Conservation (phyloP, 352 stramenopile species). For the Pythium coloratum region DNA sequence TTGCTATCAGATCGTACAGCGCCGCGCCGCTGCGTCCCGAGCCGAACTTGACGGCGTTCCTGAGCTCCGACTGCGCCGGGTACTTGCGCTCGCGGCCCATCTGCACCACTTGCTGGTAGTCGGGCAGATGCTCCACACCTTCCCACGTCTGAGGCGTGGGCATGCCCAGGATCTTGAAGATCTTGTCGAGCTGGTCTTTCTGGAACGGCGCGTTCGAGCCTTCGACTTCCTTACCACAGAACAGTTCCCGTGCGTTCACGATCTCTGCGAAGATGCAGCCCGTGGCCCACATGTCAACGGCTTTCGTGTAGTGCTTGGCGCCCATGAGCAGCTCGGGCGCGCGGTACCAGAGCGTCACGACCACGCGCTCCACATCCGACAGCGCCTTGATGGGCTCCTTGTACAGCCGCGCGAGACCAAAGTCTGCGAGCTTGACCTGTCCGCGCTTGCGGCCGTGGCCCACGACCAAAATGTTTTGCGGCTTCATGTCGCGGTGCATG, state of each 20-base stretch:
- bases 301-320: constrained; percentile 91
- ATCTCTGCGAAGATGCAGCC: constrained; percentile 96
- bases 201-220: constrained; percentile 88
- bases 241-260: constrained; percentile 85
- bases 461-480: constrained; percentile 93
- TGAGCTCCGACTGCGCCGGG: constrained; percentile 75
- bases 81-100: constrained; percentile 88
- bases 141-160: constrained; percentile 83
- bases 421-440: constrained; percentile 87
- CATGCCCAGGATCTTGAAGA: constrained; percentile 90
- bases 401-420: constrained; percentile 86
- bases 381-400: constrained; percentile 88
- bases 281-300: constrained; percentile 96
- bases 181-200: constrained; percentile 90
- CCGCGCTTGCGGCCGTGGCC: constrained; percentile 78
- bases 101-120: constrained; percentile 82
- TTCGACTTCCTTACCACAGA: constrained; percentile 87
- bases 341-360: constrained; percentile 97
- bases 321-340: constrained; percentile 94
- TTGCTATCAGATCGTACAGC: constrained; percentile 74
- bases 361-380: constrained; percentile 87
- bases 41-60: constrained; percentile 86
- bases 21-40: constrained; percentile 64
- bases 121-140: constrained; percentile 77
- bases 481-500: constrained; percentile 94